Conservation (phyloP, 495 filamentous ascomycete species). For the Neohortaea acidophila region DNA sequence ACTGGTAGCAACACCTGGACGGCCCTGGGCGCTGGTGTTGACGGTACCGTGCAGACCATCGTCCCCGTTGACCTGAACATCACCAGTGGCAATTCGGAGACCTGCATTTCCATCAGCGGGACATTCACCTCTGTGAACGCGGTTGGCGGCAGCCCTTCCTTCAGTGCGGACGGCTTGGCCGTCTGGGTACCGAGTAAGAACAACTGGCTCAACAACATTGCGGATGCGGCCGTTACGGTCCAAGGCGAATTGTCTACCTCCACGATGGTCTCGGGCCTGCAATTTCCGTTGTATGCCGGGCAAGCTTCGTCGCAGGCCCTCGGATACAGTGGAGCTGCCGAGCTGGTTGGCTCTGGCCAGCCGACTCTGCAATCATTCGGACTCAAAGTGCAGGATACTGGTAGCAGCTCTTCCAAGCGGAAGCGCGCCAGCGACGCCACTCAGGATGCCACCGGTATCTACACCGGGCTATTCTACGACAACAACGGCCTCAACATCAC, state of each 20-base stretch:
- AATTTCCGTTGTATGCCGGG: conserved; percentile 58
- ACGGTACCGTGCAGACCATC: conserved; percentile 58
- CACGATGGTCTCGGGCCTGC: conserved; percentile 42
- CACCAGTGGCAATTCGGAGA: conserved; percentile 49
- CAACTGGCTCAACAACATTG: conserved; percentile 79
- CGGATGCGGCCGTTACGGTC: conserved; percentile 47
- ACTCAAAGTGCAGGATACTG: conserved; percentile 32
- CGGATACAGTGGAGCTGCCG: conserved; percentile 52
- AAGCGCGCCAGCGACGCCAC: conserved; percentile 41
- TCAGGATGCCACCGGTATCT: conserved; percentile 46
- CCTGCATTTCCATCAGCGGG: conserved; percentile 64
- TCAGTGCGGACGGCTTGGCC: conserved; percentile 58
- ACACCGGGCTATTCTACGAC: conserved; percentile 62
- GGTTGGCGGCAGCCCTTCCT: conserved; percentile 45
- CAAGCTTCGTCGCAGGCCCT: conserved; percentile 56
- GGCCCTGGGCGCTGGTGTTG: conserved; percentile 71
- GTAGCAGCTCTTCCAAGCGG: conserved; percentile 23
- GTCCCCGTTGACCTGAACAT: conserved; percentile 70
- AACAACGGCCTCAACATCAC: conserved; percentile 60
- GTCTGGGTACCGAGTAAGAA: conserved; percentile 83
- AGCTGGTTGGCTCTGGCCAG: conserved; percentile 36
- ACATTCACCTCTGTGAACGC: conserved; percentile 57
- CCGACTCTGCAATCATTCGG: conserved; percentile 42
- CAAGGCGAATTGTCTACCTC: conserved; percentile 55
- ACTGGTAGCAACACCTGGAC: conserved; percentile 53